These are phyloP conservation scores for Wickerhamomyces sydowiorum DNA, from an alignment of 805 yeast species.

Conservation along the genomic window DNA sequence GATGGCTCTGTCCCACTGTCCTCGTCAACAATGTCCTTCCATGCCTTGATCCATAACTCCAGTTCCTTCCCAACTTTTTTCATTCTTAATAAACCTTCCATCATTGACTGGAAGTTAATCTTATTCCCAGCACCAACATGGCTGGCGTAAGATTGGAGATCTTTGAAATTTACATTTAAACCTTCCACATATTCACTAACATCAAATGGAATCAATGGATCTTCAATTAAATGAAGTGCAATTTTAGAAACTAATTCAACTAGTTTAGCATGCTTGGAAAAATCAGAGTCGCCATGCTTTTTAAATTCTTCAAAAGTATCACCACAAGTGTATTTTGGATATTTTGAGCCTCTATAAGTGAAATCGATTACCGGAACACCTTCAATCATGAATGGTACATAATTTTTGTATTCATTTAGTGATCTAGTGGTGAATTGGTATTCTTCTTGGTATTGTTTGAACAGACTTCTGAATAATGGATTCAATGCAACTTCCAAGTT, in stretches of 20 bases:
- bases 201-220: constrained; percentile 71
- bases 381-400: constrained; percentile 54
- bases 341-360: constrained; percentile 36
- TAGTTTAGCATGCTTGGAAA: constrained; percentile 50
- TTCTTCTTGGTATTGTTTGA: constrained; percentile 28
- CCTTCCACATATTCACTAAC: constrained; percentile 39
- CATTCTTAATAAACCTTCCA: constrained; percentile 31
- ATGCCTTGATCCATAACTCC: constrained; percentile 51
- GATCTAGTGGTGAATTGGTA: constrained; percentile 22
- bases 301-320: constrained; percentile 59
- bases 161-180: constrained; percentile 38
- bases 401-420: constrained; percentile 49
- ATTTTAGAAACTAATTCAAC: constrained; percentile 50
- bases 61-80: constrained; percentile 39
- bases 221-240: constrained; percentile 58
- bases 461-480: constrained; percentile 52
- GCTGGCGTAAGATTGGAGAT: constrained; percentile 36
- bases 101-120: constrained; percentile 25
- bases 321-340: constrained; percentile 52
- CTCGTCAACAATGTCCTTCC: constrained; percentile 51
- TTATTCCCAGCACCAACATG: constrained; percentile 15
- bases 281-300: constrained; percentile 44
- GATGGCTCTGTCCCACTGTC: constrained; percentile 69
- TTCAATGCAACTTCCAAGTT: constrained; percentile 52
- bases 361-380: constrained; percentile 71